Percentiles rank a stretch among this genome's conserved stretches.
phyloP scores from a whole-genome alignment of 2,329 filamentous ascomycete species.

The Bipolaris victoriae region DNA sequence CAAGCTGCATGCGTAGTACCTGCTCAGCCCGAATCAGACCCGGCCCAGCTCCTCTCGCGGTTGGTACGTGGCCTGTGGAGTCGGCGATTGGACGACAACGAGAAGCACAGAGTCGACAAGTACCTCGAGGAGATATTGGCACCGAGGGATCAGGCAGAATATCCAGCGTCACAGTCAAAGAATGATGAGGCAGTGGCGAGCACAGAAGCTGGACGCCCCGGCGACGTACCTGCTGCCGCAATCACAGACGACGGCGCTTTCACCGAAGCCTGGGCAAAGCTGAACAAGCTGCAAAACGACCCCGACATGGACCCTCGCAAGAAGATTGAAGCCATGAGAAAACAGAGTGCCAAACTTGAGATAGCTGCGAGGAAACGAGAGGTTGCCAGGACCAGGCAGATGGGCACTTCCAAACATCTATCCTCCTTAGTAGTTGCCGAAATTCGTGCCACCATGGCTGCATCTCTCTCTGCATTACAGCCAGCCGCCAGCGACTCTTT shows the following conservation, averaged over 20 bases:
- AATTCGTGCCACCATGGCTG: conserved; percentile 58
- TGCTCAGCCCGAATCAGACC: conserved; percentile 24
- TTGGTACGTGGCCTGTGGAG: conserved; percentile 35
- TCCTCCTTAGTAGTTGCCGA: conserved; percentile 48
- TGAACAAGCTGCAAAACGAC: conserved; percentile 20
- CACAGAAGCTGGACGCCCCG: conserved; percentile 6
- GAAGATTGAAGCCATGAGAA: conserved; percentile 19
- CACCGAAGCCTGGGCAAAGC: conserved; percentile 13
- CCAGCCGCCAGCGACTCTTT: conserved; percentile 52
- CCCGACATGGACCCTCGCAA: conserved; percentile 12
- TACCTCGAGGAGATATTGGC: conserved; percentile 26
- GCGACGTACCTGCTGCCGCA: conserved; percentile 1
- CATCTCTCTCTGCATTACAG: conserved; percentile 52
- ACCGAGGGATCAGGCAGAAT: conserved; percentile 7
- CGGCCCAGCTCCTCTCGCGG: conserved; percentile 31
- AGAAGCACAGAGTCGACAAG: conserved; percentile 30
- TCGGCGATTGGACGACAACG: conserved; percentile 28
- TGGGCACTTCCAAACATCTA: conserved; percentile 21
- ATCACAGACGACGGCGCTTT: conserved; percentile 10
- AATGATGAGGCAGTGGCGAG: conserved; percentile 12
- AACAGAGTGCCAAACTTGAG: conserved; percentile 23
- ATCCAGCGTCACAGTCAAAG: conserved; percentile 3
- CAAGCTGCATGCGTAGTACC: conserved; percentile 32
- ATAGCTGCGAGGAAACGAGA: conserved; percentile 19
- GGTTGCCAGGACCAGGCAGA: conserved; percentile 20